Conservation (phyloP, 2,329 filamentous ascomycete species). For the Botrytis fabae region DNA sequence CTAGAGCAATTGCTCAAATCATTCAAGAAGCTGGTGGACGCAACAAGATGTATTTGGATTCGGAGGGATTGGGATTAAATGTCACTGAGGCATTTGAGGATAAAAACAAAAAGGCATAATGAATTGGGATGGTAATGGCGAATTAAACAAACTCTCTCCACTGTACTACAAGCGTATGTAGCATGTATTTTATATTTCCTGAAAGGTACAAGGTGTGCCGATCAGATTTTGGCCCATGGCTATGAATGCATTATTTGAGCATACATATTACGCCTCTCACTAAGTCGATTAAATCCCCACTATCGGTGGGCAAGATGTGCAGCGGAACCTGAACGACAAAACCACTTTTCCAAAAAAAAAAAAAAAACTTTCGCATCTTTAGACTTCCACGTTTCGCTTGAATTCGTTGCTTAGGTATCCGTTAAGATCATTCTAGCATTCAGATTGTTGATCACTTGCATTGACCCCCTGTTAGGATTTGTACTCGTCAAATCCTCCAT, state of each 20-base stretch:
- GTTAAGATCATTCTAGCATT: neutral
- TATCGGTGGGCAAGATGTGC: neutral
- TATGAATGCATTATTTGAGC: slow-evolving; percentile 7
- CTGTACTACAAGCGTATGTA: slow-evolving; percentile 45
- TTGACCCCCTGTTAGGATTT: neutral
- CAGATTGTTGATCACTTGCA: neutral
- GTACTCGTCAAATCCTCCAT: neutral
- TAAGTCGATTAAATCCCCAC: neutral
- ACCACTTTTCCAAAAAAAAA: neutral
- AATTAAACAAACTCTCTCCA: slow-evolving; percentile 48
- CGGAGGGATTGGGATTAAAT: slow-evolving; percentile 87
- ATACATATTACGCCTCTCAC: neutral
- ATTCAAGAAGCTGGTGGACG: slow-evolving; percentile 81
- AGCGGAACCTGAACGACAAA: neutral
- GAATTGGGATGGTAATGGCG: slow-evolving; percentile 26
- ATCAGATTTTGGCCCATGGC: neutral
- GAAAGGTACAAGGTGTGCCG: slow-evolving; percentile 18
- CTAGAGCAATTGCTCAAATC: slow-evolving; percentile 81
- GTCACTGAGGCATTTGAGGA: slow-evolving; percentile 59
- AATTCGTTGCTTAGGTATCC: neutral
- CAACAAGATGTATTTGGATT: slow-evolving; percentile 93
- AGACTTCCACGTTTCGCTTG: neutral
- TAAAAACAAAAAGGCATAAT: slow-evolving; percentile 50
- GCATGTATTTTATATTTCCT: slow-evolving; percentile 37
- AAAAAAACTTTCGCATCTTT: neutral